A percentile compares a stretch with the other conserved stretches of the same genome.
Conservation (phyloP, 2,329 filamentous ascomycete genomes). For the Hortaea sp. region DNA sequence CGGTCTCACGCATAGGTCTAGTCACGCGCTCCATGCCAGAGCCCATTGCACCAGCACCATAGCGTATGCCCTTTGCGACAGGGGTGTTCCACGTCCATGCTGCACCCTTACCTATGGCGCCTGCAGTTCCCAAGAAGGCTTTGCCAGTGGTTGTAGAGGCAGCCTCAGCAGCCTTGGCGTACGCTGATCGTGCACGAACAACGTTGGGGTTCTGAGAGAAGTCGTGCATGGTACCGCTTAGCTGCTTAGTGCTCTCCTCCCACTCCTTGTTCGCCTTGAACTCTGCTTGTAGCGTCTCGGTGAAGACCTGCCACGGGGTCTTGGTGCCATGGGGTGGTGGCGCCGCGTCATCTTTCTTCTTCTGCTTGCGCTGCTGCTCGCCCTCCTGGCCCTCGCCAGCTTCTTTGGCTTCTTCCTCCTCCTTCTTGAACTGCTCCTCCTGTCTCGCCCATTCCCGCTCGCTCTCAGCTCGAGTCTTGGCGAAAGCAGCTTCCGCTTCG, state of each 20-base stretch:
- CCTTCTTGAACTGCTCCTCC: slow-evolving; percentile 19
- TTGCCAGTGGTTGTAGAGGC: slow-evolving; percentile 68
- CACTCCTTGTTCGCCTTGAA: slow-evolving; percentile 97
- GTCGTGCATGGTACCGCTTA: slow-evolving; percentile 78
- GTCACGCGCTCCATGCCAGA: slow-evolving; percentile 90
- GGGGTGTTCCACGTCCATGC: slow-evolving; percentile 96
- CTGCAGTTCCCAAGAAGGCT: slow-evolving; percentile 75
- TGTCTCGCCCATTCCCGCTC: slow-evolving; percentile 33
- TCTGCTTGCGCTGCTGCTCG: slow-evolving; percentile 37
- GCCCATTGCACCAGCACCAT: slow-evolving; percentile 76
- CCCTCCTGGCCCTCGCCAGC: slow-evolving; percentile 37
- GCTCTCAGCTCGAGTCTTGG: slow-evolving; percentile 24
- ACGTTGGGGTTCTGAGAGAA: slow-evolving; percentile 91
- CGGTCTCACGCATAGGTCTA: slow-evolving; percentile 83
- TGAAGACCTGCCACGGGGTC: slow-evolving; percentile 97
- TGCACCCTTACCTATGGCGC: slow-evolving; percentile 79
- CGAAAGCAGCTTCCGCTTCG: slow-evolving; percentile 27
- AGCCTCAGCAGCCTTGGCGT: slow-evolving; percentile 74
- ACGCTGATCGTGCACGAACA: slow-evolving; percentile 73
- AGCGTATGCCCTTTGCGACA: slow-evolving; percentile 82
- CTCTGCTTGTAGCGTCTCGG: slow-evolving; percentile 86
- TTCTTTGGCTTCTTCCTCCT: slow-evolving; percentile 31
- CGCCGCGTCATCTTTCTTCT: slow-evolving; percentile 56
- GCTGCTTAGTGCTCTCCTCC: slow-evolving; percentile 96
- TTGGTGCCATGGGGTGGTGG: slow-evolving; percentile 97